Evolutionary conservation across 2,329 filamentous ascomycete species (phyloP).

Genomic region (Knufia petricola): DNA sequence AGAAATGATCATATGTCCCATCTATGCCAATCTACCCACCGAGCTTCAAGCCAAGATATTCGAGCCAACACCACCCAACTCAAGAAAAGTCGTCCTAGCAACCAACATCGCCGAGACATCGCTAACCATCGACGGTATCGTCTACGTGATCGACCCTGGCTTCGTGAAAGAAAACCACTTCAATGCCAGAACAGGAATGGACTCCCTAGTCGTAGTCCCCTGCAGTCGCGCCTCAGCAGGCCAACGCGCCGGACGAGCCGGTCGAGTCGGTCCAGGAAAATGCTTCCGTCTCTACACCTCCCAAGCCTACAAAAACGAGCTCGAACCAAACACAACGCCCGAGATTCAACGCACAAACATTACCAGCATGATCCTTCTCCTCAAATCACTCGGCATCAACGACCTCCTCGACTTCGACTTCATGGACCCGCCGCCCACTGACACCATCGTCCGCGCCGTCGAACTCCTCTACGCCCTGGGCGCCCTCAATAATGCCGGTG

Average conservation of each 20-base stretch:
- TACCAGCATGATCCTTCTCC: conserved; percentile 82
- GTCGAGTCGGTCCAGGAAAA: conserved; percentile 83
- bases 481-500: conserved; percentile 76
- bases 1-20: conserved; percentile 82
- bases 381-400: conserved; percentile 90
- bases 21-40: conserved; percentile 86
- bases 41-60: conserved; percentile 92
- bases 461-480: conserved; percentile 88
- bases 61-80: conserved; percentile 74
- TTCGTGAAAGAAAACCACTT: conserved; percentile 95
- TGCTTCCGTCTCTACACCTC: conserved; percentile 91
- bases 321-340: conserved; percentile 83
- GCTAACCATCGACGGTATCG: conserved; percentile 90
- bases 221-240: conserved; percentile 88
- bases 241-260: conserved; percentile 84
- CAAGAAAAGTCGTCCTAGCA: conserved; percentile 82
- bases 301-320: conserved; percentile 87
- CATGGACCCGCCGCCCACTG: conserved; percentile 85
- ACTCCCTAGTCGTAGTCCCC: conserved; percentile 79
- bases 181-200: conserved; percentile 86
- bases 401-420: conserved; percentile 96
- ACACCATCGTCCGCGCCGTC: conserved; percentile 77
- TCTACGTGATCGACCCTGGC: conserved; percentile 90
- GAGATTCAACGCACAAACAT: conserved; percentile 92
- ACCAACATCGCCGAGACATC: conserved; percentile 97